These are phyloP conservation scores for Mayamaea pseudoterrestris DNA, from an alignment of 108 stramenopile species.

Conservation along the genomic window DNA sequence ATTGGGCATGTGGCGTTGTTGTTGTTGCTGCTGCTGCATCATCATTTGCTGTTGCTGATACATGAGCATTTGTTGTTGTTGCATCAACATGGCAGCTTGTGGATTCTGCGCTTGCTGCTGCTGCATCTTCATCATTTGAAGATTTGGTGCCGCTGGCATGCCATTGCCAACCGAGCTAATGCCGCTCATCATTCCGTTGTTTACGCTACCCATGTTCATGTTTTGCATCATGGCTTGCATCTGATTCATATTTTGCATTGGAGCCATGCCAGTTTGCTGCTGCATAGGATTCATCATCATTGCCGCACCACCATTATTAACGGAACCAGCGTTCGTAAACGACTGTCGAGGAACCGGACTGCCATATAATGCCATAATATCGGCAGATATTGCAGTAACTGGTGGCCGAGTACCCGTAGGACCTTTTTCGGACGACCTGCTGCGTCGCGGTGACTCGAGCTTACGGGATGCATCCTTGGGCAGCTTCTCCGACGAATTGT, in stretches of 20 bases:
- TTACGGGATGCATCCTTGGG: too few relatives aligned
- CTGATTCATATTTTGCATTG: constrained; percentile 9
- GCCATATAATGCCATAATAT: background rate
- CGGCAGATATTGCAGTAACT: background rate
- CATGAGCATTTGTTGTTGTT: constrained; percentile 12
- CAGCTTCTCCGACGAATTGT: too few relatives aligned
- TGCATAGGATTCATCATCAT: constrained; percentile 1
- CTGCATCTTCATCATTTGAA: constrained; percentile 2
- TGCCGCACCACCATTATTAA: too few relatives aligned
- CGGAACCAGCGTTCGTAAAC: too few relatives aligned
- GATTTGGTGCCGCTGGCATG: background rate
- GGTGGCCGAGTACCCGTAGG: background rate
- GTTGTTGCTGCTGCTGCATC: constrained; percentile 9
- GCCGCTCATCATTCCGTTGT: constrained; percentile 1
- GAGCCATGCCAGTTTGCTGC: constrained; percentile 5
- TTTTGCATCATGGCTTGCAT: constrained; percentile 18
- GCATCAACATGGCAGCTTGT: background rate
- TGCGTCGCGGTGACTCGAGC: too few relatives aligned
- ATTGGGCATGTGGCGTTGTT: constrained; percentile 22
- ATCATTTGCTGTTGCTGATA: constrained; percentile 15
- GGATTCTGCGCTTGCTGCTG: constrained; percentile 4
- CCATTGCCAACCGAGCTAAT: background rate
- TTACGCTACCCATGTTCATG: constrained; percentile 8
- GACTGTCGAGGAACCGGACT: too few relatives aligned
- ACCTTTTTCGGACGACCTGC: too few relatives aligned